Percentiles rank a stretch among this genome's conserved stretches.
Evolutionary conservation across 495 filamentous ascomycete genomes (phyloP).

Genomic region (Penicillium roqueforti): DNA sequence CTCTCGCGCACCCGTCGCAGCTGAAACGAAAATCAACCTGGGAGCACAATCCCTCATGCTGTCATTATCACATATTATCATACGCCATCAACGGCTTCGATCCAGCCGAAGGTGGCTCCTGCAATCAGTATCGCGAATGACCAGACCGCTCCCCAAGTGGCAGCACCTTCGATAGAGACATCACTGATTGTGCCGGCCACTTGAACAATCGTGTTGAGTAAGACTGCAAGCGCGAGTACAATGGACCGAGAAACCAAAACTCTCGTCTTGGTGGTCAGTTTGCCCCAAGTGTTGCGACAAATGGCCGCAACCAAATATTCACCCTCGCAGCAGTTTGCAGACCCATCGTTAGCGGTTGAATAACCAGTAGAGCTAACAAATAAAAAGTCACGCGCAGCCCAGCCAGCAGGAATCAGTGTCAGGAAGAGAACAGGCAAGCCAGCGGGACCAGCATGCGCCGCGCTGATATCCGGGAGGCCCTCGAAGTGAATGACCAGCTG

Average conservation of each 20-base stretch:
- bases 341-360: conserved; percentile 44
- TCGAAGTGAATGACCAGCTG: conserved; percentile 68
- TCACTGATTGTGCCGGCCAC: conserved; percentile 59
- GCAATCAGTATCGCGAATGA: conserved; percentile 54
- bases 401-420: conserved; percentile 59
- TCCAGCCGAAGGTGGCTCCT: conserved; percentile 57
- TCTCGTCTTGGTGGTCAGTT: conserved; percentile 58
- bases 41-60: not conserved
- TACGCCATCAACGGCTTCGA: conserved; percentile 50
- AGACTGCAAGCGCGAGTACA: conserved; percentile 51
- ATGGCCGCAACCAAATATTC: conserved; percentile 59
- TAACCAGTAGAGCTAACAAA: conserved; percentile 63
- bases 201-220: conserved; percentile 62
- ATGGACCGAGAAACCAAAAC: conserved; percentile 61
- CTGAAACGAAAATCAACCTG: conserved; percentile 3
- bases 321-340: conserved; percentile 47
- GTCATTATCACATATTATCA: conserved; percentile 10
- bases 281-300: conserved; percentile 45
- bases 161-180: conserved; percentile 61
- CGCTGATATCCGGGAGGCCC: conserved; percentile 57
- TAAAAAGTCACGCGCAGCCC: conserved; percentile 66
- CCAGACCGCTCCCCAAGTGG: conserved; percentile 69
- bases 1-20: conserved; percentile 4
- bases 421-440: conserved; percentile 46
- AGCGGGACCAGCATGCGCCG: conserved; percentile 54